A percentile compares a stretch with the other conserved stretches of the same genome.
Evolutionary conservation across 2,329 filamentous ascomycete species (phyloP).

Genomic region (Chrysosporium keratinophilum): DNA sequence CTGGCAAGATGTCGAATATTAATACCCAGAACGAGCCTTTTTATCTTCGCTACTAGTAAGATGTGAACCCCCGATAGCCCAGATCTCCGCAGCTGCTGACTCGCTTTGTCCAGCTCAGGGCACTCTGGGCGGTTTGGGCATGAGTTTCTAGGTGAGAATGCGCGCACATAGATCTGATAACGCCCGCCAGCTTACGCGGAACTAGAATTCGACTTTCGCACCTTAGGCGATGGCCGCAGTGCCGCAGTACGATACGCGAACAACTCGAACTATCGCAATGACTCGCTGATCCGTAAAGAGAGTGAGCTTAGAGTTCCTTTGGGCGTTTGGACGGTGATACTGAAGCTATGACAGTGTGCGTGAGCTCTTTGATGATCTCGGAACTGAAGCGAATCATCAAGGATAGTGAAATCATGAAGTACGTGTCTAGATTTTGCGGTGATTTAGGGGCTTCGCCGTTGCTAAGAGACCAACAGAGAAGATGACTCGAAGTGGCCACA

Average conservation of each 20-base stretch:
- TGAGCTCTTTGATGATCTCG: conserved; percentile 77
- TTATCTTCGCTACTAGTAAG: conserved; percentile 96
- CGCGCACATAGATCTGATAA: not conserved
- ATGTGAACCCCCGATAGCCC: conserved; percentile 21
- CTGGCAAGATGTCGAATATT: conserved; percentile 21
- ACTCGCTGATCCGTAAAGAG: conserved; percentile 97
- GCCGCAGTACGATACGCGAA: conserved; percentile 95
- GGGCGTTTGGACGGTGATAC: conserved; percentile 6
- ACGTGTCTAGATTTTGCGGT: conserved; percentile 24
- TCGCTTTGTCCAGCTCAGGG: conserved; percentile 59
- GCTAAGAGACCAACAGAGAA: conserved; percentile 52
- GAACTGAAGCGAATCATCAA: conserved; percentile 98
- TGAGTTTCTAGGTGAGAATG: conserved; percentile 74
- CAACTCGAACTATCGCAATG: conserved; percentile 98
- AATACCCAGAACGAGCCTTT: conserved; percentile 61
- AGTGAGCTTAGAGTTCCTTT: conserved; percentile 50
- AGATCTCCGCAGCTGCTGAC: conserved; percentile 35
- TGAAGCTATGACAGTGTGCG: conserved; percentile 61
- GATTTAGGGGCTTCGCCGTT: not conserved
- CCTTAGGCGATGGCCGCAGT: conserved; percentile 82
- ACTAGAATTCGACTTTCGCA: conserved; percentile 89
- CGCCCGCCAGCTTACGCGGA: conserved; percentile 14
- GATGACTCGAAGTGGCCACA: conserved; percentile 97
- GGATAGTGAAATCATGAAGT: conserved; percentile 96
- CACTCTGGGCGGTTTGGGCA: conserved; percentile 96